These are phyloP conservation scores for Cytauxzoon felis DNA, from an alignment of 169 alveolate genomes.

Conservation along the genomic window DNA sequence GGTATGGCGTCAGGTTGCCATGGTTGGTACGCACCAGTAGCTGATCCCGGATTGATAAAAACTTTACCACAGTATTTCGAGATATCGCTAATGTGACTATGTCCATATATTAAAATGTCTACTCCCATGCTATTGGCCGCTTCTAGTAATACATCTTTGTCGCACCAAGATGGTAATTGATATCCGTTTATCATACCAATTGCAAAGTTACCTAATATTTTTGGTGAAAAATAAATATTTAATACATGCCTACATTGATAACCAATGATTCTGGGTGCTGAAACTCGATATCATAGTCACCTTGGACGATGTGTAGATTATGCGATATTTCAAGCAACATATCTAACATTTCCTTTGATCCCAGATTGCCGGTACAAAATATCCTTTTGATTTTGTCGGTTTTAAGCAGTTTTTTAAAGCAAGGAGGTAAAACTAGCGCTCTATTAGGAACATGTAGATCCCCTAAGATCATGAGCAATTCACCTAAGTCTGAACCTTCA, in stretches of 20 bases:
- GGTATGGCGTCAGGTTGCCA: constrained; percentile 75
- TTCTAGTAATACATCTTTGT: constrained; percentile 80
- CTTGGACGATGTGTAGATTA: constrained; percentile 72
- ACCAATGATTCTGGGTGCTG: constrained; percentile 65
- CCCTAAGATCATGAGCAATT: constrained; percentile 70
- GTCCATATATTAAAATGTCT: constrained; percentile 88
- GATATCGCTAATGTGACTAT: constrained; percentile 83
- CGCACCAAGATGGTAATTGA: constrained; percentile 91
- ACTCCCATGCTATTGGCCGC: constrained; percentile 81
- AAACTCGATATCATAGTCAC: constrained; percentile 70
- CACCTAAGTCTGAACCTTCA: constrained; percentile 54
- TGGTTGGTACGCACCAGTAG: constrained; percentile 90
- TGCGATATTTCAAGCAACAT: constrained; percentile 70
- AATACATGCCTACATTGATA: constrained; percentile 44
- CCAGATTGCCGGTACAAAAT: constrained; percentile 76
- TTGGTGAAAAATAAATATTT: neutral
- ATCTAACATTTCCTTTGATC: constrained; percentile 67
- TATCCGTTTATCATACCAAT: constrained; percentile 92
- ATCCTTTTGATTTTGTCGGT: constrained; percentile 74
- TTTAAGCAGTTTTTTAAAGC: constrained; percentile 70
- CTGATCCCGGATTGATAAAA: constrained; percentile 91
- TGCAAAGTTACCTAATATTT: constrained; percentile 84
- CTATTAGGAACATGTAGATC: constrained; percentile 76
- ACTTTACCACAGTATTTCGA: constrained; percentile 83
- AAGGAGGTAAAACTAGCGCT: constrained; percentile 69